A percentile compares a stretch with the other conserved stretches of the same genome.
Conservation (phyloP, 2,329 filamentous ascomycete genomes). For the Coniochaeta prunicola region DNA sequence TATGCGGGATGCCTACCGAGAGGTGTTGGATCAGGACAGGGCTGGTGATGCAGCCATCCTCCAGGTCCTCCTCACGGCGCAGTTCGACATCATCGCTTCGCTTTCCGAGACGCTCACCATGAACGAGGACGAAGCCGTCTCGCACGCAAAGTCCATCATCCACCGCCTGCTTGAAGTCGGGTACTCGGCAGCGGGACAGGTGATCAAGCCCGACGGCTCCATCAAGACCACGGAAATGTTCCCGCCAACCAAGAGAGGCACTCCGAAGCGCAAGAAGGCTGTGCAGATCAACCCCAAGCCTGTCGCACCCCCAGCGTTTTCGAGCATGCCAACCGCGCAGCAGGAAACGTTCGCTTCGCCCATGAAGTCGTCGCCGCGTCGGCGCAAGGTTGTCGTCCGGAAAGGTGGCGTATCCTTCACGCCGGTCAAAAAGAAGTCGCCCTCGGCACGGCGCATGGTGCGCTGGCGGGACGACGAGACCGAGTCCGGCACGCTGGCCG, state of each 20-base stretch:
- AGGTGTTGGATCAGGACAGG: slow-evolving; percentile 79
- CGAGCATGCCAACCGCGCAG: slow-evolving; percentile 20
- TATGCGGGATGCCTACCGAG: slow-evolving; percentile 68
- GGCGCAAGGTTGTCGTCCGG: slow-evolving; percentile 59
- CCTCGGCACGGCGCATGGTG: slow-evolving; percentile 66
- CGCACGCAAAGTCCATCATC: slow-evolving; percentile 71
- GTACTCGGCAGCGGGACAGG: slow-evolving; percentile 65
- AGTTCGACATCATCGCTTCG: slow-evolving; percentile 84
- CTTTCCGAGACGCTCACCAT: slow-evolving; percentile 76
- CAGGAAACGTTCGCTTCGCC: slow-evolving; percentile 50
- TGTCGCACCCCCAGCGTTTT: slow-evolving; percentile 35
- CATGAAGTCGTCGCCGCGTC: slow-evolving; percentile 70
- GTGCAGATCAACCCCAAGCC: slow-evolving; percentile 31
- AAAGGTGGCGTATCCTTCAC: slow-evolving; percentile 72
- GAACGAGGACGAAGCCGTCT: slow-evolving; percentile 75
- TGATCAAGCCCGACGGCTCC: slow-evolving; percentile 82
- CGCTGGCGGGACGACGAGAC: slow-evolving; percentile 87
- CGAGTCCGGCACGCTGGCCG: slow-evolving; percentile 70
- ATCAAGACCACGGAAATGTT: slow-evolving; percentile 56
- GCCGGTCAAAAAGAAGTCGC: slow-evolving; percentile 68
- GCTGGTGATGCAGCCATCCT: slow-evolving; percentile 68
- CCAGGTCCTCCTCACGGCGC: slow-evolving; percentile 78
- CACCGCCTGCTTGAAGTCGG: slow-evolving; percentile 72
- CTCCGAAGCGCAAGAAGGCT: slow-evolving; percentile 65
- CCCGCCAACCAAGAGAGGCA: slow-evolving; percentile 64